Conservation (phyloP, 257 asterid species). For the Gentiana macrophylla region DNA sequence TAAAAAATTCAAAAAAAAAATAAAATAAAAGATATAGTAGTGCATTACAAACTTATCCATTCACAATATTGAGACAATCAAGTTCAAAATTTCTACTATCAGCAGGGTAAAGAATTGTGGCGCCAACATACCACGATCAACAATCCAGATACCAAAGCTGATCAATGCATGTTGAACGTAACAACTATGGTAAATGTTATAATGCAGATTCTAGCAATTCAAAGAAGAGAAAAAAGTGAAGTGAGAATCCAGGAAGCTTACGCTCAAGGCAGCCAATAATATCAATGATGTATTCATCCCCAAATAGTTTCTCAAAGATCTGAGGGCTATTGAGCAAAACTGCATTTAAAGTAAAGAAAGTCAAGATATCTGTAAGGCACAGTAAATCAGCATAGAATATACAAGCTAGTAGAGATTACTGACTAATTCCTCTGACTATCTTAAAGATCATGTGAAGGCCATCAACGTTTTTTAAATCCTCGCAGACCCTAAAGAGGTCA, state of each 20-base stretch:
- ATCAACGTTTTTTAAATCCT: conserved; percentile 70
- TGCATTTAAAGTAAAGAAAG: conserved; percentile 27
- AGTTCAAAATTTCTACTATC: too few relatives aligned
- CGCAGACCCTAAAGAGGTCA: conserved; percentile 67
- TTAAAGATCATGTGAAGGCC: conserved; percentile 80
- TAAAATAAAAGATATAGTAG: too few relatives aligned
- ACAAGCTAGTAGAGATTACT: conserved; percentile 20
- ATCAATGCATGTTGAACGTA: not conserved
- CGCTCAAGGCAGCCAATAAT: conserved; percentile 94
- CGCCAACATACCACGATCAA: not conserved
- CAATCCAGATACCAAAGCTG: not conserved
- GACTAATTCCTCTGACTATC: conserved; percentile 81
- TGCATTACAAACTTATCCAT: not conserved
- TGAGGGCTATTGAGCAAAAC: conserved; percentile 75
- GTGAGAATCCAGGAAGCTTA: conserved; percentile 21
- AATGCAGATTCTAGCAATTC: not conserved
- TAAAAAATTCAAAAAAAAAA: too few relatives aligned
- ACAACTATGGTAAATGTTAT: not conserved
- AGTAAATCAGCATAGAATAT: not conserved
- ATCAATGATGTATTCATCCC: conserved; percentile 89
- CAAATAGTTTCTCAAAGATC: conserved; percentile 85
- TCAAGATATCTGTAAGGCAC: conserved; percentile 2
- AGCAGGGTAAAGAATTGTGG: not conserved
- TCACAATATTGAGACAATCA: too few relatives aligned
- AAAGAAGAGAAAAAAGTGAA: not conserved